Evolutionary conservation across 306 rosid species (phyloP), one percentile per base, ranked within the genome.

Genomic region (Comarum palustre): DNA sequence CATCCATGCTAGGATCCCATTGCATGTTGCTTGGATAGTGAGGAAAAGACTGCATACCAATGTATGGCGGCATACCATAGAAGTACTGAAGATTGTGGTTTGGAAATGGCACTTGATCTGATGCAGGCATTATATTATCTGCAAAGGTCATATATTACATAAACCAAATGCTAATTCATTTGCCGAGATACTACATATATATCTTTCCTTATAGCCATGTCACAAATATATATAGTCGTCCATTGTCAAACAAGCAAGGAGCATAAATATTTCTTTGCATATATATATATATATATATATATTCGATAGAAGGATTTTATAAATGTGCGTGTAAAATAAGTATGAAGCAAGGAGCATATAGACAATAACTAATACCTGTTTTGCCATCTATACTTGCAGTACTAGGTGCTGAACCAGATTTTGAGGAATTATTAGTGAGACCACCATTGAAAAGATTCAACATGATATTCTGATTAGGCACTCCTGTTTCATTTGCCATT

Each of bases 51-150:
- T 84, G 91, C 83, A 82, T 50, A 42, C 90, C 87, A 82, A 69
- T 84, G 66, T 82, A 84, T 34, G 88, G 68, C 60, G 87, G 86
- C 73, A 86, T 75, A 77, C 81, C 80, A 78, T 84, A 80, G 80
- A 84, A 82, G 71, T 82, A 86, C 36, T 78, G 87, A 48, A 87
- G 86, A 41, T 76, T 57, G 34, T 76, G 80, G 81, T 74, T 78
- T 17, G 82, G 81, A 85, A 87, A 88, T 16, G 90, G 81, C 80
- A 61, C 77, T 79, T 84, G 90, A 77, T 79, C 82, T 61, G 84
- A 36, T 47, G 78, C 50, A 71, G 74, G 65, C 73, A 68, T 50
- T 16, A 16, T 60, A 60, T 75, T 82, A 73, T 87, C 87, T 80
- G 85, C 80, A 58, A 12, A 75, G 52, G 38, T 45, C 20, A 39